phyloP scores from a whole-genome alignment of 108 stramenopile species.

The Cylindrotheca closterium region DNA sequence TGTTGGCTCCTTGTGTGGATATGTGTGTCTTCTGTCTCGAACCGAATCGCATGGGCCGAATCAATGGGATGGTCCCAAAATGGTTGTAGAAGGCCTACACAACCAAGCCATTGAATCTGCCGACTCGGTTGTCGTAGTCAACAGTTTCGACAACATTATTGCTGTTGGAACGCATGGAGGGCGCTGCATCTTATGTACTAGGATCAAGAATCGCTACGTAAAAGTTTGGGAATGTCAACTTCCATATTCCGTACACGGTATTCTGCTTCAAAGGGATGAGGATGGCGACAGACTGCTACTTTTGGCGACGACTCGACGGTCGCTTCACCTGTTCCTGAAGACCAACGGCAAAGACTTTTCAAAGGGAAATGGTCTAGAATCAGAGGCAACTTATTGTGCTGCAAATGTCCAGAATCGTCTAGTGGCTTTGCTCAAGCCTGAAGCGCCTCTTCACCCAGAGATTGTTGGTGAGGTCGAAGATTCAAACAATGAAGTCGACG shows the following conservation, averaged over 20 bases:
- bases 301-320: conserved; percentile 35
- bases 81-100: conserved; percentile 43
- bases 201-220: conserved; percentile 1
- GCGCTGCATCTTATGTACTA: conserved; percentile 27
- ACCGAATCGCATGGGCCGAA: background rate
- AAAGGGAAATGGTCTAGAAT: background rate
- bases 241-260: conserved; percentile 48
- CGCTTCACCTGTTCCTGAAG: conserved; percentile 35
- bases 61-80: conserved; percentile 40
- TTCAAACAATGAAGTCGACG: too few relatives aligned
- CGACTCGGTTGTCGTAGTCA: conserved; percentile 50
- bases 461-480: too few relatives aligned
- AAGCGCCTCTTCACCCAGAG: too few relatives aligned
- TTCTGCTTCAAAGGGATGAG: background rate
- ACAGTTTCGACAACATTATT: conserved; percentile 21
- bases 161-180: conserved; percentile 41
- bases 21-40: conserved; percentile 28
- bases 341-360: too few relatives aligned
- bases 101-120: conserved; percentile 23
- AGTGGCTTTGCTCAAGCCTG: too few relatives aligned
- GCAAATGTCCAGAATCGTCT: conserved; percentile 1
- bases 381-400: background rate
- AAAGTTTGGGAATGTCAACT: conserved; percentile 39
- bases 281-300: background rate
- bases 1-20: conserved; percentile 56